Conservation (phyloP, 2,329 filamentous ascomycete genomes). For the Calonectria montana region DNA sequence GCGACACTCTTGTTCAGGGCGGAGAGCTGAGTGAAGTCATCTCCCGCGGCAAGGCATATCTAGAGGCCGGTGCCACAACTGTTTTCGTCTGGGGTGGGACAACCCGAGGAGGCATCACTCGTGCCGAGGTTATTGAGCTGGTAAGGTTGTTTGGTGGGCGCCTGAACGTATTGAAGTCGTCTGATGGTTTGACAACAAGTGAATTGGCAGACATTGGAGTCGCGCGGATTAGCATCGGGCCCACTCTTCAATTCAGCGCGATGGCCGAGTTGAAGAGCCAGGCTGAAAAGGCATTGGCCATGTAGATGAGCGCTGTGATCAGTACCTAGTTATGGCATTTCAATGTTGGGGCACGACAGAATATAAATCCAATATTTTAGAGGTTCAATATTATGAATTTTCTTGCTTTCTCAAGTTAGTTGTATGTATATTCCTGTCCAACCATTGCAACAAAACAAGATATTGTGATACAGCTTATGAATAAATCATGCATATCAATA, state of each 20-base stretch:
- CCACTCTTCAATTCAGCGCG: not conserved
- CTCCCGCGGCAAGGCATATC: constrained; percentile 61
- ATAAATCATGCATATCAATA: no score
- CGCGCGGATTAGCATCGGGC: not conserved
- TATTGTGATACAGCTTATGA: no score
- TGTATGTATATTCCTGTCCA: no score
- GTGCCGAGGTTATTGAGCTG: constrained; percentile 4
- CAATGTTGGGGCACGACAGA: no score
- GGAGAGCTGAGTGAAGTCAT: constrained; percentile 59
- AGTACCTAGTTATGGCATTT: no score
- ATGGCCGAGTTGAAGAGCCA: not conserved
- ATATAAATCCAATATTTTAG: no score
- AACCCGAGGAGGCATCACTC: constrained; percentile 35
- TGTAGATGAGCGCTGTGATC: not conserved
- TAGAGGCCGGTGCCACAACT: constrained; percentile 66
- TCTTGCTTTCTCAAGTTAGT: no score
- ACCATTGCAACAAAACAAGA: no score
- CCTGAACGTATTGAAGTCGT: not conserved
- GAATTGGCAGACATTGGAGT: constrained; percentile 3
- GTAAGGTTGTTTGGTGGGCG: not conserved
- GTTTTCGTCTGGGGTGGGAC: constrained; percentile 68
- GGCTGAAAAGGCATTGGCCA: constrained; percentile 1
- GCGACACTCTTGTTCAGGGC: constrained; percentile 59
- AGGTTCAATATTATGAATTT: no score
- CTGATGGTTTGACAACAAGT: not conserved